phyloP scores from a whole-genome alignment of 2,329 filamentous ascomycete species.

The Neocatenulostroma microsporum region DNA sequence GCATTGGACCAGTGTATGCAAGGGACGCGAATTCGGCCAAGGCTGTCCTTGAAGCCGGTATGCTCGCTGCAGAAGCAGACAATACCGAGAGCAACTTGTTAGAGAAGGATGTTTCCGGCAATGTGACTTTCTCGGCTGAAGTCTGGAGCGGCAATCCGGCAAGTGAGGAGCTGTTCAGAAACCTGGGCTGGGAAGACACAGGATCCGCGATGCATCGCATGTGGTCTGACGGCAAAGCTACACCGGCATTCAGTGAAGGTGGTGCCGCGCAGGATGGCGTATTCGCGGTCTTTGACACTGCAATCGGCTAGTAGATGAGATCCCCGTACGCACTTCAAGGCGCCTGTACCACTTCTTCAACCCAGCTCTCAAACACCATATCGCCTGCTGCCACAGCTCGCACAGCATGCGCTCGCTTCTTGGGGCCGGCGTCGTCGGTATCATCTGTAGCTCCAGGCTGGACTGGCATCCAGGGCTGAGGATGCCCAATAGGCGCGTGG shows the following conservation, averaged over 20 bases:
- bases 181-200: slow-evolving; percentile 25
- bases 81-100: neutral
- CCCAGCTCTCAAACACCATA: slow-evolving; percentile 60
- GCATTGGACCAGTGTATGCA: slow-evolving; percentile 33
- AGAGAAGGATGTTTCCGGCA: neutral
- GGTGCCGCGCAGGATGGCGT: slow-evolving; percentile 25
- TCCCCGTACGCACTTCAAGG: neutral
- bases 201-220: slow-evolving; percentile 32
- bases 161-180: slow-evolving; percentile 26
- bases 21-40: slow-evolving; percentile 19
- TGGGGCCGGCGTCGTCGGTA: neutral
- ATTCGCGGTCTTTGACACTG: slow-evolving; percentile 32
- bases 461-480: slow-evolving; percentile 54
- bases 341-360: slow-evolving; percentile 39
- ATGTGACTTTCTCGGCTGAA: slow-evolving; percentile 26
- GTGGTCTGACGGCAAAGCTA: slow-evolving; percentile 29
- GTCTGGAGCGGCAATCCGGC: slow-evolving; percentile 27
- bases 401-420: slow-evolving; percentile 45
- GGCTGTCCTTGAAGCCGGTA: slow-evolving; percentile 19
- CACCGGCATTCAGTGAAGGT: slow-evolving; percentile 25
- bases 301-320: slow-evolving; percentile 9
- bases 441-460: slow-evolving; percentile 25
- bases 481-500: slow-evolving; percentile 41
- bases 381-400: slow-evolving; percentile 57
- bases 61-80: slow-evolving; percentile 1